phyloP scores from a whole-genome alignment of 2,329 filamentous ascomycete genomes.

The Curvularia lunata region DNA sequence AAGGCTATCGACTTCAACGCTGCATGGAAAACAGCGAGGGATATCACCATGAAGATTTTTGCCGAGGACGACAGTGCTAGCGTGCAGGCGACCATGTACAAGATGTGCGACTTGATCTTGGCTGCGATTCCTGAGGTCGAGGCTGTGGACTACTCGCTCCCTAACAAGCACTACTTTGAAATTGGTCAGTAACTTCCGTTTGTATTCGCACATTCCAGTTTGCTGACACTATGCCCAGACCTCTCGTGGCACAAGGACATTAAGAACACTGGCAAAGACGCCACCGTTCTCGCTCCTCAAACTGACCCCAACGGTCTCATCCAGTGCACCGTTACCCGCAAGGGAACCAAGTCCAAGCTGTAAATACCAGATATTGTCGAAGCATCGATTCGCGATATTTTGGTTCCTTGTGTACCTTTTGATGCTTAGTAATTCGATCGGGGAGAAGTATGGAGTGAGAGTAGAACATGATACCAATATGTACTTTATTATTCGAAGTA shows the following conservation, averaged over 20 bases:
- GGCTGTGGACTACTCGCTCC: slow-evolving; percentile 80
- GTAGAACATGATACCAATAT: slow-evolving; percentile 41
- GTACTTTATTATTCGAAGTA: slow-evolving; percentile 12
- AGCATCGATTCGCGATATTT: slow-evolving; percentile 15
- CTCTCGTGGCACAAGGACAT: slow-evolving; percentile 95
- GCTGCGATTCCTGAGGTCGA: slow-evolving; percentile 73
- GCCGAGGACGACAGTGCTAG: slow-evolving; percentile 89
- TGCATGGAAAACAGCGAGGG: slow-evolving; percentile 77
- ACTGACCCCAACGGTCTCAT: slow-evolving; percentile 94
- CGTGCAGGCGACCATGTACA: slow-evolving; percentile 98
- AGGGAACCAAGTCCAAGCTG: slow-evolving; percentile 53
- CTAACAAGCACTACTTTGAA: slow-evolving; percentile 99
- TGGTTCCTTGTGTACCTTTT: slow-evolving; percentile 26
- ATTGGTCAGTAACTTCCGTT: slow-evolving; percentile 67
- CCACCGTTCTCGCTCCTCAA: slow-evolving; percentile 94
- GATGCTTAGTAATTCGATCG: slow-evolving; percentile 15
- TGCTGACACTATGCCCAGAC: slow-evolving; percentile 61
- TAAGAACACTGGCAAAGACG: slow-evolving; percentile 94
- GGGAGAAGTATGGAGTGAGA: slow-evolving; percentile 27
- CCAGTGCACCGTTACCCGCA: slow-evolving; percentile 82
- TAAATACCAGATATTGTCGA: slow-evolving; percentile 32
- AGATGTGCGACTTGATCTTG: slow-evolving; percentile 91
- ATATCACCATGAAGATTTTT: slow-evolving; percentile 89
- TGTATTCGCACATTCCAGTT: background rate
- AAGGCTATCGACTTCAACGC: slow-evolving; percentile 73